A percentile compares a stretch with the other conserved stretches of the same genome.
These are phyloP conservation scores for Chrysosporium keratinophilum DNA, from an alignment of 2,329 filamentous ascomycete species.

Conservation along the genomic window DNA sequence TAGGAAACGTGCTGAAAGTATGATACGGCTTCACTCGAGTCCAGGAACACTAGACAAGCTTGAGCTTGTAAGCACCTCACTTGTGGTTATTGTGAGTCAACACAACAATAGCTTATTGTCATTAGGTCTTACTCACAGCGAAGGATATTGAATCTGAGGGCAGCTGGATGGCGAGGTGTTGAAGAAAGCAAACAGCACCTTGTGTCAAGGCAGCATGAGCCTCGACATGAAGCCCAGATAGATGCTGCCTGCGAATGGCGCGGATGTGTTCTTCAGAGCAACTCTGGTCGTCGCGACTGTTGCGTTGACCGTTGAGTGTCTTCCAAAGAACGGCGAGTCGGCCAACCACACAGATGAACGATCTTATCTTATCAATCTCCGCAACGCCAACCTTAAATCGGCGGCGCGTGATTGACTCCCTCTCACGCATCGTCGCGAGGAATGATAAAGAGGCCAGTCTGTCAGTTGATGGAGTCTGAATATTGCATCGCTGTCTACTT, in stretches of 20 bases:
- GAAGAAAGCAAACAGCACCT: background rate
- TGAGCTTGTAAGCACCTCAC: background rate
- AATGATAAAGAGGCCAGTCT: background rate
- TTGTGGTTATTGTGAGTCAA: background rate
- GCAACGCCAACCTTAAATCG: conserved; percentile 3
- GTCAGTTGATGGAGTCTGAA: background rate
- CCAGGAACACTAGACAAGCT: background rate
- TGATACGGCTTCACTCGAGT: background rate
- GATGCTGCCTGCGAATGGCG: background rate
- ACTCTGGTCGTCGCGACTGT: no score
- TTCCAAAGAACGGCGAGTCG: background rate
- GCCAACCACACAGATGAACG: background rate
- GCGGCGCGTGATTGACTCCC: background rate
- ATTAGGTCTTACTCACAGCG: background rate
- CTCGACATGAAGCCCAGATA: background rate
- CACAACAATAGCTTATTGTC: background rate
- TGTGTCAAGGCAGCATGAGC: background rate
- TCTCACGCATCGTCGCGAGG: no score
- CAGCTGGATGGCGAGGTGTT: background rate
- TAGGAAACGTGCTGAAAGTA: background rate
- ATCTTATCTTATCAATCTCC: conserved; percentile 23
- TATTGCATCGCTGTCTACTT: background rate
- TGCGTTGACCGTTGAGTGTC: background rate
- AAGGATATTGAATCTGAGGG: background rate
- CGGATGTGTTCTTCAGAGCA: no score